Base-by-base conservation (phyloP, 306 rosid species). In the Cyclanthera cordifolia region DNA sequence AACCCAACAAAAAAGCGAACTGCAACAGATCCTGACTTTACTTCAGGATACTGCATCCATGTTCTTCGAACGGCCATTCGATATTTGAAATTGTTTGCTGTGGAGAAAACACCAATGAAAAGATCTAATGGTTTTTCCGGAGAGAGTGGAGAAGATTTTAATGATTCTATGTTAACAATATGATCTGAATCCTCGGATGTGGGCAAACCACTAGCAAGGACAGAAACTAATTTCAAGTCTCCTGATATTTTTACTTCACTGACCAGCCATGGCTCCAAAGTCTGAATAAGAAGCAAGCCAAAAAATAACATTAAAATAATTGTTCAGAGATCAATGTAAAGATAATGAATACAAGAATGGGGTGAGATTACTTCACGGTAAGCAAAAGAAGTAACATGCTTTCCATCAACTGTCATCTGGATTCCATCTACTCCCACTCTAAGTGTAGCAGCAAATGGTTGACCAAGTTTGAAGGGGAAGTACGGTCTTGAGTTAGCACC, bases 341-440 rank as follows among this genome's bases (percentile, higher is more conserved):
- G 20, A 54, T 43, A 77, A 48, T 43, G 19, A 20, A 20, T 67
- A n/a, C 2, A 51, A 64, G 73, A 47, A 32, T 39, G 47, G 47
- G 10, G 41, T 45, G 64, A 41, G 61, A 67, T 73, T 90, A 90
- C 99, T 77, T 94, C 99, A 27, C 97, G 99, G 72, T 85, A 81
- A 24, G 94, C 90, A 81, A 94, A 94, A 20, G 97, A 94, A 13
- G 99, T 86, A 74, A 86, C 78, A 81, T 88, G 97, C 76, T 94
- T 94, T 72, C 99, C 99, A 82, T 94, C 99, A 77, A 94, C 95
- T 20, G 99, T 94, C 99, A 88, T 88, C 78, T 94, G 99, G 79
- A 94, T 85, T 83, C 99, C 99, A 80, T 90, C 99, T 50, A 85
- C 79, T 67, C 99, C 99, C 68, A 88, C 97, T 81, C 99, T 85